phyloP scores from a whole-genome alignment of 164 flowering plant genomes.

The Liriodendron chinense region DNA sequence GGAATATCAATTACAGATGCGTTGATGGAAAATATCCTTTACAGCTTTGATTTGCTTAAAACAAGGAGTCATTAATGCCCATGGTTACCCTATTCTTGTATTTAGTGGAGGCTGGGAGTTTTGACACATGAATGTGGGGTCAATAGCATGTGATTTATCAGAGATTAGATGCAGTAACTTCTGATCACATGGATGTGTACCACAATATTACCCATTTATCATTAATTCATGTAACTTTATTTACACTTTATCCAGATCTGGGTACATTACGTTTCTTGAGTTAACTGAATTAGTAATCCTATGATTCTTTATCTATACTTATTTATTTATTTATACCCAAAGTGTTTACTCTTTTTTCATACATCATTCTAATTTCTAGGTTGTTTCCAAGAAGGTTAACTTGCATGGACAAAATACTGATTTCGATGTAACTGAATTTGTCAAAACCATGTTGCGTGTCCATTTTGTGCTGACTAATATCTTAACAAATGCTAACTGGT shows the following conservation, averaged over 20 bases:
- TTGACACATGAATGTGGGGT: neutral
- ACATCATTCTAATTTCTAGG: neutral
- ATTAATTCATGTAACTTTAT: neutral
- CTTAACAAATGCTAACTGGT: slow-evolving; percentile 18
- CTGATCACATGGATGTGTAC: neutral
- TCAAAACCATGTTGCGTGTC: slow-evolving; percentile 4
- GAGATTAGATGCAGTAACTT: neutral
- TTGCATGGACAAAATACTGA: slow-evolving; percentile 1
- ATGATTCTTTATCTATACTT: neutral
- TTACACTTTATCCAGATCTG: neutral
- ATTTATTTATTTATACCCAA: too few relatives aligned
- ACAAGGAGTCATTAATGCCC: neutral
- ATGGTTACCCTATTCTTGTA: neutral
- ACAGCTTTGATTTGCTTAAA: neutral
- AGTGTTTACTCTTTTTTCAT: neutral
- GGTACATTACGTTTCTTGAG: neutral
- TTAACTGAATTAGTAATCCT: neutral
- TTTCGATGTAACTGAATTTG: slow-evolving; percentile 8
- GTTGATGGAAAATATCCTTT: neutral
- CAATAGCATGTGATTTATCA: neutral
- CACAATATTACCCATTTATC: neutral
- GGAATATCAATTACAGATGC: neutral
- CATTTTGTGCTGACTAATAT: slow-evolving; percentile 16
- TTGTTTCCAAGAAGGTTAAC: neutral
- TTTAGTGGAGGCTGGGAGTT: neutral